Base-by-base conservation (phyloP, 164 flowering plant genomes). In the Liriodendron chinense region DNA sequence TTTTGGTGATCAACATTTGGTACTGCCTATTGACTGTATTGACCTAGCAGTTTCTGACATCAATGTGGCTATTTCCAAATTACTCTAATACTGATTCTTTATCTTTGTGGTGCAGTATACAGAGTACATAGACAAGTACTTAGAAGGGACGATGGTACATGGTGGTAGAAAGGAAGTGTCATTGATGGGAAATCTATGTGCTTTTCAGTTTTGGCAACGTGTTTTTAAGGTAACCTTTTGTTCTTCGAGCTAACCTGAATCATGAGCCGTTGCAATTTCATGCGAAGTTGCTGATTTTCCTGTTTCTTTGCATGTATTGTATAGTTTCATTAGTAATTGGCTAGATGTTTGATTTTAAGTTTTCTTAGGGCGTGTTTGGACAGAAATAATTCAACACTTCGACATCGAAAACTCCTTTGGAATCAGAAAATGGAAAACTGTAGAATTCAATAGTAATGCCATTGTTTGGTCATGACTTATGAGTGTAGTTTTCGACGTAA, bases 151-250 rank as follows among this genome's bases (percentile, higher is more conserved):
- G n/a, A 64, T 69, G 56, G 77, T 71, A 59, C 75, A 77, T 43
- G 74, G 79, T 76, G 92, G 90, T 69, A 86, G 77, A 71, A 91
- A 82, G 83, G 99, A 92, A 84, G 74, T 85, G 78, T 9, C 63
- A 68, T 75, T 82, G 12, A 82, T 96, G 86, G 97, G 80, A 71
- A 94, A 94, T 79, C 81, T 96, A 1, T 85, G 92, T 82, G 97
- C 97, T 49, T 92, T 82, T 83, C 89, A 89, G 78, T 96, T 96
- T 79, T 96, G 99, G 99, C 93, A 92, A 78, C 93, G 87, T 14
- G 87, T 82, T 72, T 89, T 86, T 79, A 92, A 90, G 95, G 99
- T 94, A 82, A 69, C 61, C 59, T 53, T 53, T 10, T 53, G 47
- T 50, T 50, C 23, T 12, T 23, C 3, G 65, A 63, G 65, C 23